phyloP scores from a whole-genome alignment of 345 rosid species.

The Euphorbia pulcherrima region DNA sequence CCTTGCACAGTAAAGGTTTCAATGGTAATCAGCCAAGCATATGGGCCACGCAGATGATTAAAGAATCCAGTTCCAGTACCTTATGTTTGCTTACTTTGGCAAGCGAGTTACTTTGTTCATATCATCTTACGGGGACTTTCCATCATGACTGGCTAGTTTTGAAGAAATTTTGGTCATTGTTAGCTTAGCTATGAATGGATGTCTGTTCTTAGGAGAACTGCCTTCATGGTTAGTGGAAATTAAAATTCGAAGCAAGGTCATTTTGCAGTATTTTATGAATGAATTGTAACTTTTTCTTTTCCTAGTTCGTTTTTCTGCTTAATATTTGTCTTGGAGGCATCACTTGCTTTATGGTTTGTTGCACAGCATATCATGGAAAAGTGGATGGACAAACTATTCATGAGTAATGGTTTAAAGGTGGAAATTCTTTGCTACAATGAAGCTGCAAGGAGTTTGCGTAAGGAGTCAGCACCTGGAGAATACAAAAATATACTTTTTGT shows the following conservation, averaged over 20 bases:
- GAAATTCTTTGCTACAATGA: slow-evolving; percentile 44
- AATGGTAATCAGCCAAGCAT: slow-evolving; percentile 66
- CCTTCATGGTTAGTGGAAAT: slow-evolving; percentile 57
- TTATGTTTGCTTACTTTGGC: slow-evolving; percentile 7
- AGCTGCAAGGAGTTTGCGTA: slow-evolving; percentile 52
- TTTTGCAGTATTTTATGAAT: slow-evolving; percentile 10
- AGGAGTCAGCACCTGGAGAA: slow-evolving; percentile 37
- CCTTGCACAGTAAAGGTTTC: slow-evolving; percentile 59
- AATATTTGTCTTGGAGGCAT: slow-evolving; percentile 1
- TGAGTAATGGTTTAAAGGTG: slow-evolving; percentile 61
- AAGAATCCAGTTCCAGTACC: slow-evolving; percentile 1
- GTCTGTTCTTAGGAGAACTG: slow-evolving; percentile 67
- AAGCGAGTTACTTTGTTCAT: slow-evolving; percentile 7
- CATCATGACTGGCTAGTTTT: slow-evolving; percentile 53
- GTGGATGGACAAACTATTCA: slow-evolving; percentile 67
- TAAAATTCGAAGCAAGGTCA: slow-evolving; percentile 50
- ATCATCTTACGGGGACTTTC: slow-evolving; percentile 56
- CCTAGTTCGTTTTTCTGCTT: background rate
- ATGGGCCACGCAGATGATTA: slow-evolving; percentile 81
- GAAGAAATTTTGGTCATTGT: slow-evolving; percentile 54
- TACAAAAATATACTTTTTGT: slow-evolving; percentile 51
- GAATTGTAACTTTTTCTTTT: background rate
- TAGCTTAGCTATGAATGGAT: slow-evolving; percentile 60
- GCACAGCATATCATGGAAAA: slow-evolving; percentile 44
- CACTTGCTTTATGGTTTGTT: slow-evolving; percentile 10